Conservation (phyloP, 2,329 filamentous ascomycete genomes). For the Diaporthe humulicola region DNA sequence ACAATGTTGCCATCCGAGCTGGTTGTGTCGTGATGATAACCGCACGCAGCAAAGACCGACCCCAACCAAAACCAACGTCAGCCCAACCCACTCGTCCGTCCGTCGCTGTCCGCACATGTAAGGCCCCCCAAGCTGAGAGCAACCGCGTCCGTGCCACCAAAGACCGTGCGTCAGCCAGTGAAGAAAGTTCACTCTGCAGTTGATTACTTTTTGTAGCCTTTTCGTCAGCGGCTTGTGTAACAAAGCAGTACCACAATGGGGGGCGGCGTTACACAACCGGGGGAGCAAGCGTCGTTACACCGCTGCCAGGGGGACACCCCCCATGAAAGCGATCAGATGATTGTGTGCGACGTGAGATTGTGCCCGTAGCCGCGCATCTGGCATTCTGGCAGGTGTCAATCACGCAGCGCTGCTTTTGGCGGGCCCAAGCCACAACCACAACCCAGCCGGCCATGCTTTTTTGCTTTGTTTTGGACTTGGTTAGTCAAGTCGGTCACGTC, state of each 20-base stretch:
- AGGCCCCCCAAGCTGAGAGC: background rate
- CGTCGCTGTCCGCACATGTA: no score
- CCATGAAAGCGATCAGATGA: background rate
- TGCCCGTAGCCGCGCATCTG: slow-evolving; percentile 17
- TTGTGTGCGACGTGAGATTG: background rate
- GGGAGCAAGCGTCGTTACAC: slow-evolving; percentile 14
- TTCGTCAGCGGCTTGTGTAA: background rate
- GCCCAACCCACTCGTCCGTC: background rate
- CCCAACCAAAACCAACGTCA: background rate
- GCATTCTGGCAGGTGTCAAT: slow-evolving; percentile 27
- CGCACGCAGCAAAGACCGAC: background rate
- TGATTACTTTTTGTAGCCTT: background rate
- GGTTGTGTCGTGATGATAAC: slow-evolving; percentile 1
- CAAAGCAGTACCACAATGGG: background rate
- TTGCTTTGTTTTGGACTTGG: background rate
- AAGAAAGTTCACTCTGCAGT: background rate
- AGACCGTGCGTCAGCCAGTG: background rate
- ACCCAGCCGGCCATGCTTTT: background rate
- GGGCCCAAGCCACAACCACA: slow-evolving; percentile 16
- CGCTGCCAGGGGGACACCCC: background rate
- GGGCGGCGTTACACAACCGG: background rate
- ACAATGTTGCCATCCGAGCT: slow-evolving; percentile 11
- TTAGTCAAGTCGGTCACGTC: background rate
- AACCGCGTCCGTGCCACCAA: background rate
- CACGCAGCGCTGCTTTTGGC: background rate